phyloP scores from a whole-genome alignment of 495 filamentous ascomycete species.

The Emericellopsis terricola region DNA sequence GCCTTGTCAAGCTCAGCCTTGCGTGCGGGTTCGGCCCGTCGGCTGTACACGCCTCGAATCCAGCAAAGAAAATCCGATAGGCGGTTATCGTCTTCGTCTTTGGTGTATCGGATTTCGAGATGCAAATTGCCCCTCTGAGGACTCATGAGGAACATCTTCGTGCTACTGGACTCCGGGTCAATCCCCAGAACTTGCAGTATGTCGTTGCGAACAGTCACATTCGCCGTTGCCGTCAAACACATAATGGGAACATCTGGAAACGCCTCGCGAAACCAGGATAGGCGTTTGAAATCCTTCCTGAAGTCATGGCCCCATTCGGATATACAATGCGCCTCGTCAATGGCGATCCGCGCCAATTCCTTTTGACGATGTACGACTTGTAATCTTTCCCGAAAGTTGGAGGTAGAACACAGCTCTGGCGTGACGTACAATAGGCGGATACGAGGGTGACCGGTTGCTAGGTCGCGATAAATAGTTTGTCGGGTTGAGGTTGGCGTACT shows the following conservation, averaged over 20 bases:
- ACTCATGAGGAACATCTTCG: slow-evolving; percentile 66
- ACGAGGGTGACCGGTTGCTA: slow-evolving; percentile 69
- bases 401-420: slow-evolving; percentile 67
- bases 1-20: slow-evolving; percentile 28
- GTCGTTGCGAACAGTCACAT: slow-evolving; percentile 56
- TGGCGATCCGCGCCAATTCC: slow-evolving; percentile 68
- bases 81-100: slow-evolving; percentile 51
- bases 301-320: slow-evolving; percentile 98
- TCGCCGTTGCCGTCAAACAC: slow-evolving; percentile 82
- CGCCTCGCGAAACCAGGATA: slow-evolving; percentile 72
- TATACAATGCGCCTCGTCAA: slow-evolving; percentile 95
- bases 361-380: slow-evolving; percentile 58
- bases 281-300: slow-evolving; percentile 71
- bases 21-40: slow-evolving; percentile 33
- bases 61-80: slow-evolving; percentile 52
- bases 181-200: slow-evolving; percentile 60
- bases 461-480: slow-evolving; percentile 53
- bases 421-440: slow-evolving; percentile 85
- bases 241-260: slow-evolving; percentile 77
- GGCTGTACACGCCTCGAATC: slow-evolving; percentile 49
- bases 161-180: slow-evolving; percentile 23
- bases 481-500: slow-evolving; percentile 46
- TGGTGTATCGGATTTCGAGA: slow-evolving; percentile 79
- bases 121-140: slow-evolving; percentile 74
- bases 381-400: slow-evolving; percentile 59